A percentile compares a stretch with the other conserved stretches of the same genome.
phyloP scores from a whole-genome alignment of 1,284 basidiomycete species.

The Pyrrhoderma lamaoense region DNA sequence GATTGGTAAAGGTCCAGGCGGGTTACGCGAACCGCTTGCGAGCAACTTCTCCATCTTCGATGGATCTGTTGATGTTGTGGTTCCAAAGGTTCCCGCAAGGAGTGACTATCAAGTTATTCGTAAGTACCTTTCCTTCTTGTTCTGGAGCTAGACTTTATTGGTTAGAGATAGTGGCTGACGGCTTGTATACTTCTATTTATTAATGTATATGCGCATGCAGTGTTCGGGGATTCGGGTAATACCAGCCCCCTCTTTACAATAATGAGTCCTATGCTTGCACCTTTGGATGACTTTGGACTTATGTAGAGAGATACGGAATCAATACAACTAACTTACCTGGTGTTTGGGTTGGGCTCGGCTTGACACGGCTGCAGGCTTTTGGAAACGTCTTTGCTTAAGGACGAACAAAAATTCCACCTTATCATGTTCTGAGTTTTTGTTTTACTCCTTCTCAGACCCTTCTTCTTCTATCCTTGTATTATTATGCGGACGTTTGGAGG shows the following conservation, averaged over 20 bases:
- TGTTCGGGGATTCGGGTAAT: constrained; percentile 47
- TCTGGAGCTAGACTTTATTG: background rate
- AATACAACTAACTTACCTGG: no score
- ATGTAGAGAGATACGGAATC: no score
- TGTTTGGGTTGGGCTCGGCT: no score
- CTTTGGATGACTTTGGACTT: background rate
- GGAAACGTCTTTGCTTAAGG: no score
- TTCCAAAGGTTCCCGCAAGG: constrained; percentile 32
- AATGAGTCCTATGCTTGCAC: constrained; percentile 12
- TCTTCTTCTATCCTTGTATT: no score
- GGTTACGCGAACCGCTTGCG: constrained; percentile 30
- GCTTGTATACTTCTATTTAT: background rate
- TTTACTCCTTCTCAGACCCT: no score
- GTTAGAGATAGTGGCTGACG: constrained; percentile 3
- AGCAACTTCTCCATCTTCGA: constrained; percentile 34
- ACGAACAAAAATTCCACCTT: no score
- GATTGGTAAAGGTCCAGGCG: constrained; percentile 14
- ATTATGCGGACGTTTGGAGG: no score
- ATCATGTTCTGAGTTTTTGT: no score
- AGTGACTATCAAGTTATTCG: constrained; percentile 34
- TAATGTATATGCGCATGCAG: constrained; percentile 28
- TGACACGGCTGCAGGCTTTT: no score
- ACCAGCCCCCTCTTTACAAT: constrained; percentile 36
- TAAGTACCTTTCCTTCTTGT: constrained; percentile 25
- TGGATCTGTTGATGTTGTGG: constrained; percentile 32